These are phyloP conservation scores for Cucurbita ficifolia DNA, from an alignment of 306 rosid genomes.

Conservation along the genomic window DNA sequence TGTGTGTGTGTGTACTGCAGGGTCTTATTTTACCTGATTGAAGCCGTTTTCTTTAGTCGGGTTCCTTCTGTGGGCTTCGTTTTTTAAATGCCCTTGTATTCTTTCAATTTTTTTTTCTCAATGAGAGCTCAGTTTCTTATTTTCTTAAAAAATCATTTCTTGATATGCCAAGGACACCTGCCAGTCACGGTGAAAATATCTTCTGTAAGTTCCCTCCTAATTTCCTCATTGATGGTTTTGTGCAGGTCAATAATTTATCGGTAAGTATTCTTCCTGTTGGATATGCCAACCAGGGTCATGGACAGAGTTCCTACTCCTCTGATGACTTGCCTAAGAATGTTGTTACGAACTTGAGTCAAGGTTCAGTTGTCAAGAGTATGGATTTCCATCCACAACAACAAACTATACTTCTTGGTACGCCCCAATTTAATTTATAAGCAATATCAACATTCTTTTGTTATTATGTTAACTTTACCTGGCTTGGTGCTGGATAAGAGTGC, in stretches of 20 bases:
- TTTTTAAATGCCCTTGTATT: too few relatives aligned
- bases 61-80: too few relatives aligned
- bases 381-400: constrained; percentile 92
- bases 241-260: constrained; percentile 74
- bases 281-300: constrained; percentile 65
- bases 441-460: neutral
- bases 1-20: too few relatives aligned
- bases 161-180: neutral
- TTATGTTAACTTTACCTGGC: neutral
- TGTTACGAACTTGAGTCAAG: constrained; percentile 57
- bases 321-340: constrained; percentile 87
- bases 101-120: too few relatives aligned
- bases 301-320: constrained; percentile 77
- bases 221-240: constrained; percentile 7
- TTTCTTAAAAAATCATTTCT: neutral
- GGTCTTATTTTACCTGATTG: too few relatives aligned
- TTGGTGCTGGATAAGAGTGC: neutral
- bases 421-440: neutral
- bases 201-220: neutral
- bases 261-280: constrained; percentile 66
- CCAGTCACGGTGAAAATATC: neutral
- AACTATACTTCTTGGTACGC: constrained; percentile 80
- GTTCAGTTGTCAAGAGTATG: constrained; percentile 79
- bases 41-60: too few relatives aligned
- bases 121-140: too few relatives aligned